Evolutionary conservation across 2,329 filamentous ascomycete species (phyloP).

Genomic region (Aspergillus nomiae): DNA sequence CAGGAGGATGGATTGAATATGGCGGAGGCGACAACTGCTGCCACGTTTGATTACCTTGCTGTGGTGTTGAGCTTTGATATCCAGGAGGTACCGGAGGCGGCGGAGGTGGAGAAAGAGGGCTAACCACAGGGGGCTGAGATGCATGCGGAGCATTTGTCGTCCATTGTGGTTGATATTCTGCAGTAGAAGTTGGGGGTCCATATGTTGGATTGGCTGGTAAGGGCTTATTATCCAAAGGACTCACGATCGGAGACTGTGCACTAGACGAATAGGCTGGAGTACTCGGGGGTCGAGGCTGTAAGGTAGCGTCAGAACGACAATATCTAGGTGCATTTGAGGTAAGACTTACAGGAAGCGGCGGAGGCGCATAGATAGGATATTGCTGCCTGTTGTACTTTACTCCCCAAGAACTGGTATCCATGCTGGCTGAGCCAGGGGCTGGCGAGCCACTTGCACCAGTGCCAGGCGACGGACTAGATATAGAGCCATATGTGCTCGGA

Average conservation of each 20-base stretch:
- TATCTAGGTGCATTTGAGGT: background rate
- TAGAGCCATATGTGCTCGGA: slow-evolving; percentile 39
- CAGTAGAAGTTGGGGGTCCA: slow-evolving; percentile 12
- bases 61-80: slow-evolving; percentile 36
- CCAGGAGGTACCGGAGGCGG: slow-evolving; percentile 39
- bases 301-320: slow-evolving; percentile 11
- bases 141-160: slow-evolving; percentile 26
- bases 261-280: slow-evolving; percentile 23
- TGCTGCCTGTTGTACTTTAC: slow-evolving; percentile 45
- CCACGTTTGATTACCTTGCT: slow-evolving; percentile 27
- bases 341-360: slow-evolving; percentile 41
- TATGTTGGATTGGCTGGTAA: slow-evolving; percentile 23
- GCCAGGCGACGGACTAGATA: slow-evolving; percentile 24
- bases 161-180: slow-evolving; percentile 22
- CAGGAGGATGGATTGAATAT: slow-evolving; percentile 33
- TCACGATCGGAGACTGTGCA: slow-evolving; percentile 20
- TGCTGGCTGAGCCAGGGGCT: slow-evolving; percentile 12
- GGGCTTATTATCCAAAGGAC: slow-evolving; percentile 20
- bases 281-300: slow-evolving; percentile 41
- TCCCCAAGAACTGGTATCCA: slow-evolving; percentile 45
- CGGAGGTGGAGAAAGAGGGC: slow-evolving; percentile 26
- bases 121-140: slow-evolving; percentile 20
- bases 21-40: slow-evolving; percentile 29
- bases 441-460: slow-evolving; percentile 21
- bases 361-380: slow-evolving; percentile 27